Evolutionary conservation across 176 grass and related monocot genomes (phyloP).

Genomic region (Poa pratensis): DNA sequence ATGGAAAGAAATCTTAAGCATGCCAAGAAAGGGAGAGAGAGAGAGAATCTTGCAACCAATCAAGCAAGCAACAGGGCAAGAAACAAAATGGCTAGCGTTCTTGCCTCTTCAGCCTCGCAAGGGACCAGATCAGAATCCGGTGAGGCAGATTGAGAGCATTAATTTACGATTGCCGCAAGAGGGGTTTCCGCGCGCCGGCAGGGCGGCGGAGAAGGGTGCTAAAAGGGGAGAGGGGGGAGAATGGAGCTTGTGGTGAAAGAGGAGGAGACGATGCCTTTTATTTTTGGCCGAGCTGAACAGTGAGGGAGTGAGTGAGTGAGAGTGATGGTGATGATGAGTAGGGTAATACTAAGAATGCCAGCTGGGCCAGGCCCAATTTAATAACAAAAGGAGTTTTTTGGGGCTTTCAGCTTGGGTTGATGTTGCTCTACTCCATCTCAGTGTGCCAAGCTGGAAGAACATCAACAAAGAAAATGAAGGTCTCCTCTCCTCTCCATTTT

Average conservation of each 20-base stretch:
- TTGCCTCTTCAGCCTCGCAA: slow-evolving; percentile 15
- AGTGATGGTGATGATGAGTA: background rate
- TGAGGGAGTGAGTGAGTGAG: background rate
- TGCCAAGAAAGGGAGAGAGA: slow-evolving; percentile 40
- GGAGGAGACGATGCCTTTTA: background rate
- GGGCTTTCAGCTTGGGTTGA: slow-evolving; percentile 24
- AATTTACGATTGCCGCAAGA: slow-evolving; percentile 46
- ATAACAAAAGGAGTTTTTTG: slow-evolving; percentile 43
- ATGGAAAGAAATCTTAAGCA: slow-evolving; percentile 38
- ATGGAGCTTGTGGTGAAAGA: background rate
- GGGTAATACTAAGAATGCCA: background rate
- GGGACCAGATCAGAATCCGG: slow-evolving; percentile 44
- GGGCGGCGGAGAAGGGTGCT: background rate
- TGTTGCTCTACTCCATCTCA: background rate
- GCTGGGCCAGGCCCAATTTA: slow-evolving; percentile 33
- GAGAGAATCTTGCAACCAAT: slow-evolving; percentile 40
- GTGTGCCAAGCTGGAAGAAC: background rate
- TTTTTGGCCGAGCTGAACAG: slow-evolving; percentile 16
- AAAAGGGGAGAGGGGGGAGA: slow-evolving; percentile 5
- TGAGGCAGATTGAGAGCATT: slow-evolving; percentile 8
- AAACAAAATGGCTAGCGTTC: background rate
- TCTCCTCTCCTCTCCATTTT: background rate
- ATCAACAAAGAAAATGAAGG: background rate
- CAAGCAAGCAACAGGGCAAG: background rate
- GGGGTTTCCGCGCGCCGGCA: slow-evolving; percentile 8